phyloP scores from a whole-genome alignment of 2,329 filamentous ascomycete species.

The Cephalotrichum gorgonifer region DNA sequence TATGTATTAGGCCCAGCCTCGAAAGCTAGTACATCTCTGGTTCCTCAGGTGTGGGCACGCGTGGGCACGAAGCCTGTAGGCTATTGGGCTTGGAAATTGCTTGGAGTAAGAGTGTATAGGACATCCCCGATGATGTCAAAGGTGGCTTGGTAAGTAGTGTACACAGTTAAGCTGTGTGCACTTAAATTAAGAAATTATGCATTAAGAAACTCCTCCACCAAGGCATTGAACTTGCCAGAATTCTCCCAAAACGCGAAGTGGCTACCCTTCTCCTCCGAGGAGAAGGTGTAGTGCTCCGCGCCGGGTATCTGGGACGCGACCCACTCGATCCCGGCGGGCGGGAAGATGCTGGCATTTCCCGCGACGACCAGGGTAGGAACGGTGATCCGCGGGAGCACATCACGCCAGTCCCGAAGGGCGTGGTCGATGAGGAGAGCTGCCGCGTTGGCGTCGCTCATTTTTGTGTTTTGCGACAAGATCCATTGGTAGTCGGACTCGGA shows the following conservation, averaged over 20 bases:
- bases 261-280: slow-evolving; percentile 19
- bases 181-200: background rate
- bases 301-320: slow-evolving; percentile 17
- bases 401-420: slow-evolving; percentile 16
- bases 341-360: slow-evolving; percentile 8
- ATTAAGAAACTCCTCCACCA: slow-evolving; percentile 16
- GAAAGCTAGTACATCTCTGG: too few species aligned
- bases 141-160: too few species aligned
- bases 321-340: slow-evolving; percentile 11
- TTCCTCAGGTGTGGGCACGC: too few species aligned
- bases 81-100: too few species aligned
- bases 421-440: slow-evolving; percentile 17
- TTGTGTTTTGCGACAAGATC: slow-evolving; percentile 13
- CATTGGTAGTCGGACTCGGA: slow-evolving; percentile 15
- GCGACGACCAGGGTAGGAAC: slow-evolving; percentile 18
- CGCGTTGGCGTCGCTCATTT: slow-evolving; percentile 15
- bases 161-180: too few species aligned
- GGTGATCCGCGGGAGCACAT: slow-evolving; percentile 17
- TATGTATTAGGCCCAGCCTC: too few species aligned
- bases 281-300: slow-evolving; percentile 14
- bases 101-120: too few species aligned
- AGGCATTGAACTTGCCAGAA: slow-evolving; percentile 18
- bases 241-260: slow-evolving; percentile 24
- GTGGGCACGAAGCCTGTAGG: too few species aligned
- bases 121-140: too few species aligned